Evolutionary conservation across 176 grass and related monocot genomes (phyloP).

Genomic region (Oryza longistaminata): DNA sequence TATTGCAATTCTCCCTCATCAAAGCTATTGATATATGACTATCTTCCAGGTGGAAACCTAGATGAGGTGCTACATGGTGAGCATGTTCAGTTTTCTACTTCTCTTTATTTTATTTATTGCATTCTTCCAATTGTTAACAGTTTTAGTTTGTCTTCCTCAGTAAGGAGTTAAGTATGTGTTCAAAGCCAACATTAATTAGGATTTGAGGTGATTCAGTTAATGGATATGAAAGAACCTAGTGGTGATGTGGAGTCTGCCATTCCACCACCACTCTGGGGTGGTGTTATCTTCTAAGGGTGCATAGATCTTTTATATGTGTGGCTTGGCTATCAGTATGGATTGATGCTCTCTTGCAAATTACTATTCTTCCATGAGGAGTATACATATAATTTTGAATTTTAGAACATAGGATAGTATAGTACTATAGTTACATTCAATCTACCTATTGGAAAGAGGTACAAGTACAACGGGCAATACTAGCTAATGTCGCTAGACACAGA

Average conservation of each 20-base stretch:
- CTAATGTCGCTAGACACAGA: neutral
- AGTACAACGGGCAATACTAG: neutral
- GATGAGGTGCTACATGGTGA: slow-evolving; percentile 94
- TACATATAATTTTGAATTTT: too few relatives aligned
- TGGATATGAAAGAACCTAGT: neutral
- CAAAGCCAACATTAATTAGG: neutral
- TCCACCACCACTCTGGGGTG: too few relatives aligned
- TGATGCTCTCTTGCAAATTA: too few relatives aligned
- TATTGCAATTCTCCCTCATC: slow-evolving; percentile 96
- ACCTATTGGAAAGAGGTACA: neutral
- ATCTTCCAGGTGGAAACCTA: slow-evolving; percentile 90
- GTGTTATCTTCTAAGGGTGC: too few relatives aligned
- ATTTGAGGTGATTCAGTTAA: neutral
- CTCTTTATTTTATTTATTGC: neutral
- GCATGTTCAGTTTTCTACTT: slow-evolving; percentile 7
- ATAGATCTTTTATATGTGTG: too few relatives aligned
- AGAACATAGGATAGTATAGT: neutral
- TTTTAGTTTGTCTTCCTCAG: slow-evolving; percentile 7
- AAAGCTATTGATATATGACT: slow-evolving; percentile 97
- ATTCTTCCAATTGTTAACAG: neutral
- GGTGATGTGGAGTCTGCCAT: neutral
- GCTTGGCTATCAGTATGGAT: too few relatives aligned
- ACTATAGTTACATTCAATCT: neutral
- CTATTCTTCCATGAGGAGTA: too few relatives aligned
- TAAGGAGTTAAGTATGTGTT: slow-evolving; percentile 6